A percentile compares a stretch with the other conserved stretches of the same genome.
Evolutionary conservation across 495 filamentous ascomycete species (phyloP).

Genomic region (Xylaria bambusicola): DNA sequence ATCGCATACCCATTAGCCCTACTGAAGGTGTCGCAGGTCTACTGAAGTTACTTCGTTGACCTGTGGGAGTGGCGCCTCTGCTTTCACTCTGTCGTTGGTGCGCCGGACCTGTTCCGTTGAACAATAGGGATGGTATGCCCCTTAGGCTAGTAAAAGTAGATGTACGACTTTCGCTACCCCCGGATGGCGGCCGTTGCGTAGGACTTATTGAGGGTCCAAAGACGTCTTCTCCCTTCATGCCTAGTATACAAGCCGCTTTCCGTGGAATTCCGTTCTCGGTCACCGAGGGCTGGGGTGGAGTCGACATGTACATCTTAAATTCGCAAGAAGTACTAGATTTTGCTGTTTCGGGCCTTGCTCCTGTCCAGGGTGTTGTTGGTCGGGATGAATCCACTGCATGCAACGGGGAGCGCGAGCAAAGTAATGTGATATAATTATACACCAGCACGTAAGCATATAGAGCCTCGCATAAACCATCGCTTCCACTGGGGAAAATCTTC

Average conservation of each 20-base stretch:
- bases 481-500: conserved; percentile 58
- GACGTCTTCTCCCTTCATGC: conserved; percentile 29
- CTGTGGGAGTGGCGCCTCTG: neutral
- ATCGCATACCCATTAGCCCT: conserved; percentile 16
- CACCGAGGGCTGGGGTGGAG: conserved; percentile 11
- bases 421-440: conserved; percentile 59
- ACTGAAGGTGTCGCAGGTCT: conserved; percentile 9
- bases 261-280: conserved; percentile 34
- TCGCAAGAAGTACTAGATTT: conserved; percentile 4
- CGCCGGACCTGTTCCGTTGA: conserved; percentile 4
- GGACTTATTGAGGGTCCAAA: neutral
- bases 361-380: conserved; percentile 21
- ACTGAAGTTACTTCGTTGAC: neutral
- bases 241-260: conserved; percentile 46
- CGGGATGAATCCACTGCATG: conserved; percentile 21
- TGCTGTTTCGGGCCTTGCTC: neutral
- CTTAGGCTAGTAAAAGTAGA: conserved; percentile 8
- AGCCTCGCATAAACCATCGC: conserved; percentile 58
- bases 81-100: conserved; percentile 14
- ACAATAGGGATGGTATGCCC: conserved; percentile 1
- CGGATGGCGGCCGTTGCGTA: conserved; percentile 1
- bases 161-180: conserved; percentile 2
- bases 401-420: conserved; percentile 35
- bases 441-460: conserved; percentile 67
- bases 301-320: neutral